A percentile compares a stretch with the other conserved stretches of the same genome.
Evolutionary conservation across 257 asterid species (phyloP).

Genomic region (Scutellaria barbata): DNA sequence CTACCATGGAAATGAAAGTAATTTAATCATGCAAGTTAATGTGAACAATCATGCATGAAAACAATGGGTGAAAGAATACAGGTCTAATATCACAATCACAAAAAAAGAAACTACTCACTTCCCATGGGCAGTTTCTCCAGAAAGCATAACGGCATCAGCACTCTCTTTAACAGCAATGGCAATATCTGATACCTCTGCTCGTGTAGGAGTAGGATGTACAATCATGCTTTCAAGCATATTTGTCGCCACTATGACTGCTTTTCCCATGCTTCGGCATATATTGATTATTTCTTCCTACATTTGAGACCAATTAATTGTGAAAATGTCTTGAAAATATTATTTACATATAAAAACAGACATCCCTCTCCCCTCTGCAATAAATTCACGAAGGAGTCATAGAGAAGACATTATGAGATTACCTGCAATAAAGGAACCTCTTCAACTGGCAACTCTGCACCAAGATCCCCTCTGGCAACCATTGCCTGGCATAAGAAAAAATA

Average conservation of each 20-base stretch:
- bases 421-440: conserved; percentile 98
- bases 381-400: neutral
- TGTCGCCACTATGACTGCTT: conserved; percentile 98
- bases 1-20: conserved; percentile 40
- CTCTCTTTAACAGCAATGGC: conserved; percentile 97
- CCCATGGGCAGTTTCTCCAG: conserved; percentile 99
- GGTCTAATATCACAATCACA: neutral
- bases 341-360: neutral
- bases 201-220: conserved; percentile 95
- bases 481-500: conserved; percentile 55
- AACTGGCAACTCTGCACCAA: conserved; percentile 94
- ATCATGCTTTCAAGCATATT: conserved; percentile 99
- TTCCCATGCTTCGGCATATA: conserved; percentile 97
- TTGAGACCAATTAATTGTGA: conserved; percentile 28
- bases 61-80: conserved; percentile 1
- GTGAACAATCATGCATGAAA: conserved; percentile 9
- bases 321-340: conserved; percentile 24
- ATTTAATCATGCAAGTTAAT: conserved; percentile 18
- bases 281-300: conserved; percentile 90
- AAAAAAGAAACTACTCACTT: conserved; percentile 58
- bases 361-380: conserved; percentile 4
- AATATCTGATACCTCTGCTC: conserved; percentile 98
- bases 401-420: conserved; percentile 47
- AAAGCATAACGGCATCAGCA: conserved; percentile 99
- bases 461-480: conserved; percentile 99